phyloP scores from a whole-genome alignment of 2,329 filamentous ascomycete genomes.

The Alternaria incomplexa region DNA sequence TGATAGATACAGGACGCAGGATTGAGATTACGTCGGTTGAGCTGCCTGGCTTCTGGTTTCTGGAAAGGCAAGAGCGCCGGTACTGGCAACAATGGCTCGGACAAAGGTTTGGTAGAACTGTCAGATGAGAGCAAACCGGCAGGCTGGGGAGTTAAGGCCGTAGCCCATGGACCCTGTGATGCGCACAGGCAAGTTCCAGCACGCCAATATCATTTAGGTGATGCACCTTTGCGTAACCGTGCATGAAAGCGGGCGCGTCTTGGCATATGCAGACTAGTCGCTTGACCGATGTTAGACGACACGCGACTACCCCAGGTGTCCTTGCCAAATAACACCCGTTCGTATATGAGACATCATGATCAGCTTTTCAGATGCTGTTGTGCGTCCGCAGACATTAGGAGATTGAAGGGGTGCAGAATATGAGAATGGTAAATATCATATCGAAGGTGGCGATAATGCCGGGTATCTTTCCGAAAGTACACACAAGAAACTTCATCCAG shows the following conservation, averaged over 20 bases:
- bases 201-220: background rate
- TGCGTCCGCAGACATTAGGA: background rate
- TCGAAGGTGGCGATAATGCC: constrained; percentile 10
- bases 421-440: background rate
- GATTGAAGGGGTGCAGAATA: background rate
- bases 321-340: background rate
- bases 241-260: background rate
- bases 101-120: background rate
- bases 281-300: background rate
- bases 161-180: background rate
- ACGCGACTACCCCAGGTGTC: background rate
- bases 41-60: background rate
- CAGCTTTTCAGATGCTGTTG: background rate
- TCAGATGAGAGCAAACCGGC: background rate
- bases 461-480: constrained; percentile 15
- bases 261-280: background rate
- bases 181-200: background rate
- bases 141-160: background rate
- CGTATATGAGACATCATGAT: background rate
- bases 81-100: background rate
- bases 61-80: background rate
- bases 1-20: background rate
- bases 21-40: background rate
- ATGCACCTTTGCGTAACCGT: background rate
- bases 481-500: constrained; percentile 4